Evolutionary conservation across 192 early-diverging fungal genomes (phyloP).

Genomic region (Paraglomus occultum): DNA sequence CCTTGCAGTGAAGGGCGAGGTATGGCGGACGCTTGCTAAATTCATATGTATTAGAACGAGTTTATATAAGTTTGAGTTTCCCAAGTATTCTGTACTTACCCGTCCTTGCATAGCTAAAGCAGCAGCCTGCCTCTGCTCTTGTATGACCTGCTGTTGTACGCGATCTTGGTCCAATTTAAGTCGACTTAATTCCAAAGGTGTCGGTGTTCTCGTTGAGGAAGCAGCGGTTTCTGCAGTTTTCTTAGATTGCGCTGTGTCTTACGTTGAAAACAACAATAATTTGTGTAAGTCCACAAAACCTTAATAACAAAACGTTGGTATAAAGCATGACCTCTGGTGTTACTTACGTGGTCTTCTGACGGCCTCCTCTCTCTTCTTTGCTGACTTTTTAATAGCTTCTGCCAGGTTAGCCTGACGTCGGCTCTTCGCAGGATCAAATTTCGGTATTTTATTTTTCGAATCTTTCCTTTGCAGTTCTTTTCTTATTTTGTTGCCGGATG

Average conservation of each 20-base stretch:
- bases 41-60: conserved; percentile 5
- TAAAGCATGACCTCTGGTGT: neutral
- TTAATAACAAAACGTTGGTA: conserved; percentile 36
- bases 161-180: conserved; percentile 51
- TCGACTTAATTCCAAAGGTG: conserved; percentile 55
- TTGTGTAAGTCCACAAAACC: neutral
- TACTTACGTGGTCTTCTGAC: conserved; percentile 35
- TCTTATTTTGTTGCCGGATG: conserved; percentile 32
- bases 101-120: conserved; percentile 42
- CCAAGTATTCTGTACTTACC: conserved; percentile 28
- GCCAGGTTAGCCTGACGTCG: conserved; percentile 55
- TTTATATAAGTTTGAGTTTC: neutral
- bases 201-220: conserved; percentile 28
- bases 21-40: conserved; percentile 3
- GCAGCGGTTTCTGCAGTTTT: neutral
- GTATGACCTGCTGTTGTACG: conserved; percentile 44
- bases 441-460: conserved; percentile 31
- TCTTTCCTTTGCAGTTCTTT: conserved; percentile 41
- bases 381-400: conserved; percentile 60
- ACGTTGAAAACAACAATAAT: conserved; percentile 9
- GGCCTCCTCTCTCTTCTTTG: conserved; percentile 55
- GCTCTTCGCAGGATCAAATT: conserved; percentile 19
- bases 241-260: conserved; percentile 2
- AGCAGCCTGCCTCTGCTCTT: conserved; percentile 51
- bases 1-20: conserved; percentile 16